Percentiles rank a stretch among this genome's conserved stretches.
These are phyloP conservation scores for Plenodomus tracheiphilus DNA, from an alignment of 2,329 filamentous ascomycete species.

Conservation along the genomic window DNA sequence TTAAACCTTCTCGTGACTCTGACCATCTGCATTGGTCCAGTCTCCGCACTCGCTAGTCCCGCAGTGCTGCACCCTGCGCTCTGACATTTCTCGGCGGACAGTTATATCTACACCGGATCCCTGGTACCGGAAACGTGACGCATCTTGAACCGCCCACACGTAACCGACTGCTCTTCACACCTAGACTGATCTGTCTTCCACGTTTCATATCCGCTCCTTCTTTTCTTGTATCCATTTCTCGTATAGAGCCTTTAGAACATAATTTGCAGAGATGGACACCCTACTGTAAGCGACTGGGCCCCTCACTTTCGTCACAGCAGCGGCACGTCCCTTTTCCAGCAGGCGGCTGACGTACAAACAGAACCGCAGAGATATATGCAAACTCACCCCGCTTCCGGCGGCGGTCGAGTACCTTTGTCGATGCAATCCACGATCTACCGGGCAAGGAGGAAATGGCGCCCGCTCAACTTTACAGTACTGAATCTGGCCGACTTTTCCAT, in stretches of 20 bases:
- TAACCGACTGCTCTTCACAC: conserved; percentile 4
- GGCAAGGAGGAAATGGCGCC: conserved; percentile 85
- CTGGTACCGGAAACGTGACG: conserved; percentile 16
- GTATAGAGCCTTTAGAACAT: conserved; percentile 6
- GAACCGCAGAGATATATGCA: conserved; percentile 88
- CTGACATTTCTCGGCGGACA: conserved; percentile 25
- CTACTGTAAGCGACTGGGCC: conserved; percentile 57
- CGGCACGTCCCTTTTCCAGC: conserved; percentile 2
- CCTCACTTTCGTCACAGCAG: conserved; percentile 18
- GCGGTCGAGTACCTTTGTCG: conserved; percentile 93
- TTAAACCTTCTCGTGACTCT: conserved; percentile 16
- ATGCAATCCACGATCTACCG: conserved; percentile 92
- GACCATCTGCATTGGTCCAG: conserved; percentile 1
- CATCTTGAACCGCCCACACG: conserved; percentile 21
- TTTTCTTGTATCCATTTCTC: conserved; percentile 3
- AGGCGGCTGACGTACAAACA: conserved; percentile 40
- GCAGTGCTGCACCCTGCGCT: conserved; percentile 21
- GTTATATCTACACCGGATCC: conserved; percentile 9
- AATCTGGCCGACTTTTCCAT: conserved; percentile 95
- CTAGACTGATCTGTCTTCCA: not conserved
- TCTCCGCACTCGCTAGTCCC: conserved; percentile 9
- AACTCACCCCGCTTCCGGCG: conserved; percentile 88
- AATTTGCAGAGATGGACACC: conserved; percentile 58
- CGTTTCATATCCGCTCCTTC: conserved; percentile 8
- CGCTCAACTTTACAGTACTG: conserved; percentile 96